Percentiles rank a stretch among this genome's conserved stretches.
Conservation (phyloP, 306 rosid genomes). For the Pyrus betulifolia region DNA sequence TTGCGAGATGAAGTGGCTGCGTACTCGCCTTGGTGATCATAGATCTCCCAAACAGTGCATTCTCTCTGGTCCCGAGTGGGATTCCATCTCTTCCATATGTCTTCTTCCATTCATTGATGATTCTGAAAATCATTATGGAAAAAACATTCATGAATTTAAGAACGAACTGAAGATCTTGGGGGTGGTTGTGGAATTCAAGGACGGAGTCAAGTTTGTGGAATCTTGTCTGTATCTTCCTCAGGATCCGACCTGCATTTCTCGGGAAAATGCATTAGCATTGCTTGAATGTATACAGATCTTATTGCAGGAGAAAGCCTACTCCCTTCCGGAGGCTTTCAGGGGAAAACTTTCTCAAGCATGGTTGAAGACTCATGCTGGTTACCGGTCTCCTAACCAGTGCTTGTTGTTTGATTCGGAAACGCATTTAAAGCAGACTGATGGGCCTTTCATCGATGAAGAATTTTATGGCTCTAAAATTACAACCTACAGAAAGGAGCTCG, state of each 20-base stretch:
- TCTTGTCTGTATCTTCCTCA: conserved; percentile 32
- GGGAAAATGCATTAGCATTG: conserved; percentile 37
- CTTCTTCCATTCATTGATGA: conserved; percentile 68
- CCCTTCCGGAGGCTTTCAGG: conserved; percentile 23
- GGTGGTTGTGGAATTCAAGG: conserved; percentile 36
- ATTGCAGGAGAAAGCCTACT: background rate
- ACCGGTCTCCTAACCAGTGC: conserved; percentile 42
- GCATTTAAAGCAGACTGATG: conserved; percentile 40
- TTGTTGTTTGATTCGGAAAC: conserved; percentile 32
- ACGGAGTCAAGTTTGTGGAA: conserved; percentile 40
- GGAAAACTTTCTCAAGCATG: conserved; percentile 37
- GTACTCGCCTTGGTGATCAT: conserved; percentile 33
- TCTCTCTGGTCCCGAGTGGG: conserved; percentile 58
- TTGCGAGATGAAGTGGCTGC: conserved; percentile 39
- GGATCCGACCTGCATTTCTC: conserved; percentile 28
- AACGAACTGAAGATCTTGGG: conserved; percentile 53
- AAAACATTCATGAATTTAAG: conserved; percentile 31
- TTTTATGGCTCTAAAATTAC: conserved; percentile 40
- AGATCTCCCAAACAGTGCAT: conserved; percentile 49
- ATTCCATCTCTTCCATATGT: conserved; percentile 43
- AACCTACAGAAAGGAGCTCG: conserved; percentile 40
- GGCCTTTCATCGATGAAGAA: conserved; percentile 56
- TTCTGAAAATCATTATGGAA: conserved; percentile 33
- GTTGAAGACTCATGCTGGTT: conserved; percentile 60
- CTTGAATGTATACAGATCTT: conserved; percentile 37